A percentile compares a stretch with the other conserved stretches of the same genome.
Conservation (phyloP, 1,284 basidiomycete species). For the Trichosporon sp. region DNA sequence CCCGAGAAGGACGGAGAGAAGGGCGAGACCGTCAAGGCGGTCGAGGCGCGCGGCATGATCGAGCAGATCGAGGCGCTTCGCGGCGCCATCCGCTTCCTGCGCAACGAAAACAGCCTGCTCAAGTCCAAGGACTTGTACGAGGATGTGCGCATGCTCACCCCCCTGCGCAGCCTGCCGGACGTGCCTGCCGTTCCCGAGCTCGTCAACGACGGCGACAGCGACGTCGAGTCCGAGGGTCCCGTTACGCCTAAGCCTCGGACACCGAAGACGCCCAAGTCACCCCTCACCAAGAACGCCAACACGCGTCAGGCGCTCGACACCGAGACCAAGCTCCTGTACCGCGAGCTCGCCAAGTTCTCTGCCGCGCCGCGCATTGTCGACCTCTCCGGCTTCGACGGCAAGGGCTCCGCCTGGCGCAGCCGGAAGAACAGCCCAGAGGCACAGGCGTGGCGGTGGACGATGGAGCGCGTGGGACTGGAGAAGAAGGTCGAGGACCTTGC, state of each 20-base stretch:
- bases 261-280: conserved; percentile 55
- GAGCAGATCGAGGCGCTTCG: conserved; percentile 82
- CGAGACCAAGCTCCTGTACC: conserved; percentile 77
- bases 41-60: conserved; percentile 32
- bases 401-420: conserved; percentile 66
- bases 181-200: conserved; percentile 28
- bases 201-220: conserved; percentile 44
- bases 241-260: conserved; percentile 31
- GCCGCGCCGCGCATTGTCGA: conserved; percentile 79
- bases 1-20: conserved; percentile 38
- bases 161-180: conserved; percentile 56
- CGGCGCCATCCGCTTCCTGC: conserved; percentile 82
- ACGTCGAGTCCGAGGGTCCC: conserved; percentile 29
- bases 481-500: conserved; percentile 67
- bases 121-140: conserved; percentile 83
- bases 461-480: conserved; percentile 70
- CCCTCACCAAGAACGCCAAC: neutral
- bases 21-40: conserved; percentile 8
- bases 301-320: conserved; percentile 70
- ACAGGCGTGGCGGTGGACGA: conserved; percentile 73
- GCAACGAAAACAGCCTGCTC: conserved; percentile 87
- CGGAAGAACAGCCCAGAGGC: conserved; percentile 74
- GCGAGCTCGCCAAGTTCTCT: conserved; percentile 78
- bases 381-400: conserved; percentile 61
- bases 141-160: conserved; percentile 74